Evolutionary conservation across 441 rosid genomes (phyloP).

Genomic region (Mallotus repandus): DNA sequence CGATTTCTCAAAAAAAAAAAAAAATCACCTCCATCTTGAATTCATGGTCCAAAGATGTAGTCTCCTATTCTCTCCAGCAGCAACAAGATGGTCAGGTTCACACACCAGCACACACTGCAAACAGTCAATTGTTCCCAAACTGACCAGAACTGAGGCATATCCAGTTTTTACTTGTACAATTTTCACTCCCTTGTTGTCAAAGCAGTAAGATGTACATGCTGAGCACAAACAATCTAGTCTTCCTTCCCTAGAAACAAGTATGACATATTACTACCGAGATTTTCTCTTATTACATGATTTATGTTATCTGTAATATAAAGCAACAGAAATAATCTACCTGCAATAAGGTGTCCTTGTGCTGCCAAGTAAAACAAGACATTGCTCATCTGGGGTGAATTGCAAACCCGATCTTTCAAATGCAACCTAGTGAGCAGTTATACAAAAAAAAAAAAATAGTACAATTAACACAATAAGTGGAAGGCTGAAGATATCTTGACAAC

Average conservation of each 20-base stretch:
- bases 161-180: constrained; percentile 70
- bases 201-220: constrained; percentile 56
- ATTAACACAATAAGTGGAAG: constrained; percentile 15
- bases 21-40: constrained; percentile 73
- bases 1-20: constrained; percentile 4
- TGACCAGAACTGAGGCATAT: constrained; percentile 61
- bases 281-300: constrained; percentile 2
- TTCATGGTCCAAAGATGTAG: constrained; percentile 83
- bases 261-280: constrained; percentile 19
- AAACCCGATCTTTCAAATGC: constrained; percentile 54
- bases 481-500: constrained; percentile 10
- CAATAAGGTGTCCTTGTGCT: constrained; percentile 70
- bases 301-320: constrained; percentile 17
- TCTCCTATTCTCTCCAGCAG: constrained; percentile 68
- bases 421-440: constrained; percentile 38
- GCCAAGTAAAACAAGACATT: constrained; percentile 59
- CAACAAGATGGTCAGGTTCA: constrained; percentile 62
- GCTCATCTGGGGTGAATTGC: constrained; percentile 75
- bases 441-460: not conserved
- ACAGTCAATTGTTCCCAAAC: constrained; percentile 50
- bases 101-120: constrained; percentile 62
- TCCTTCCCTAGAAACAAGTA: constrained; percentile 52
- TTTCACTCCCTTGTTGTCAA: constrained; percentile 54
- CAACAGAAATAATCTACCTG: constrained; percentile 52
- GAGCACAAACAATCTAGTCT: constrained; percentile 70